Evolutionary conservation across 345 rosid genomes (phyloP).

Genomic region (Gossypium thurberi): DNA sequence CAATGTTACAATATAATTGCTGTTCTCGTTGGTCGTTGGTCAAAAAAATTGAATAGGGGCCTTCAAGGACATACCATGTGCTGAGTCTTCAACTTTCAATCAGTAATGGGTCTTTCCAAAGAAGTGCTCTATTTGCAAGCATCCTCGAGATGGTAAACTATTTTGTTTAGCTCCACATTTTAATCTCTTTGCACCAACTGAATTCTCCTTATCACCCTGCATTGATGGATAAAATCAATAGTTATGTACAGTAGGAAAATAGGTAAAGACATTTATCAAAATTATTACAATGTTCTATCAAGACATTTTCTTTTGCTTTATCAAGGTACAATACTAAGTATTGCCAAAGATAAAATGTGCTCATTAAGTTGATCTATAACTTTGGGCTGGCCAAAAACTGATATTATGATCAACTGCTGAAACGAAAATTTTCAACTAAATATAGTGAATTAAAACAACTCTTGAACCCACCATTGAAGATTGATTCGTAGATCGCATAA

Average conservation of each 20-base stretch:
- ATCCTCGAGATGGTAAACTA: slow-evolving; percentile 48
- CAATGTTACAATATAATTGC: not conserved
- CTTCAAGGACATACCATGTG: not conserved
- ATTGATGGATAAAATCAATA: not conserved
- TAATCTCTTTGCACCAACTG: slow-evolving; percentile 47
- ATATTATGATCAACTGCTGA: not conserved
- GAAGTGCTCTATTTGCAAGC: slow-evolving; percentile 82
- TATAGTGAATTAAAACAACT: not conserved
- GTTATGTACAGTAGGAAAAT: not conserved
- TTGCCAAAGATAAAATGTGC: not conserved
- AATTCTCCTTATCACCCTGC: slow-evolving; percentile 47
- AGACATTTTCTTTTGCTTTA: not conserved
- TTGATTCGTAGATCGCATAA: slow-evolving; percentile 51
- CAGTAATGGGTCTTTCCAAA: slow-evolving; percentile 55
- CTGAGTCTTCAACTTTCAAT: slow-evolving; percentile 4
- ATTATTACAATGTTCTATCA: not conserved
- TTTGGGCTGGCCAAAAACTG: not conserved
- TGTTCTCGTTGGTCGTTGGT: not conserved
- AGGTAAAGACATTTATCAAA: not conserved
- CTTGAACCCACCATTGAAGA: slow-evolving; percentile 41
- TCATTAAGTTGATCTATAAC: not conserved
- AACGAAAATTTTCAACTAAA: not conserved
- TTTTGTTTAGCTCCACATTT: slow-evolving; percentile 45
- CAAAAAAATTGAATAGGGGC: not conserved
- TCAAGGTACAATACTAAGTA: not conserved